These are phyloP conservation scores for Venturia effusa DNA, from an alignment of 2,329 filamentous ascomycete species.

Conservation along the genomic window DNA sequence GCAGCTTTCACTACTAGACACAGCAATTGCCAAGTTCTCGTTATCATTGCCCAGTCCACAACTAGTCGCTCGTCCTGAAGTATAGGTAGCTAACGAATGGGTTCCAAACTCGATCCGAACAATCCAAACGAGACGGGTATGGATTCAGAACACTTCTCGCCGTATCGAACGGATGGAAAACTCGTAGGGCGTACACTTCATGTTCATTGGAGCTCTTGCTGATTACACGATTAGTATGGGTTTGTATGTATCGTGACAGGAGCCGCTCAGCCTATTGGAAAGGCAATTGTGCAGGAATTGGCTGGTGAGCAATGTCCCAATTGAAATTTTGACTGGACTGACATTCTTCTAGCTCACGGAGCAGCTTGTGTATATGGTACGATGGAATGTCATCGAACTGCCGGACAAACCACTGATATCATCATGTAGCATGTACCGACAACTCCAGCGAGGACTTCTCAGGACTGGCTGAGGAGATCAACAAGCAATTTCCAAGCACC, in stretches of 20 bases:
- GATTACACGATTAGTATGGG: constrained; percentile 37
- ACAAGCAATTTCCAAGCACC: constrained; percentile 40
- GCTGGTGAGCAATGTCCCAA: constrained; percentile 33
- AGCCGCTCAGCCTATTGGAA: constrained; percentile 48
- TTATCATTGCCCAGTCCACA: background rate
- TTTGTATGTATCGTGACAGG: constrained; percentile 56
- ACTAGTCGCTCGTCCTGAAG: background rate
- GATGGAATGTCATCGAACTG: constrained; percentile 6
- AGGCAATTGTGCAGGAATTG: constrained; percentile 48
- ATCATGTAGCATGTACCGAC: constrained; percentile 37
- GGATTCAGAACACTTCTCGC: constrained; percentile 42
- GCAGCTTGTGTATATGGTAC: constrained; percentile 51
- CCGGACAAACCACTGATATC: background rate
- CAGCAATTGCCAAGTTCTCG: background rate
- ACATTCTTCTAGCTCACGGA: constrained; percentile 40
- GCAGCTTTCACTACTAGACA: background rate
- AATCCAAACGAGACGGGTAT: constrained; percentile 10
- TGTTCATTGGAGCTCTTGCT: background rate
- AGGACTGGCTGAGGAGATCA: constrained; percentile 31
- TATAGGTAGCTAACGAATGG: background rate
- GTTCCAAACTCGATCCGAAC: background rate
- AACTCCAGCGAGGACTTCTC: constrained; percentile 22
- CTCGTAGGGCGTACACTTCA: constrained; percentile 29
- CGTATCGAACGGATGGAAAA: constrained; percentile 47
- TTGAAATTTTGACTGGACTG: background rate